Conservation (phyloP, 495 filamentous ascomycete species). For the Elasticomyces elasticus region DNA sequence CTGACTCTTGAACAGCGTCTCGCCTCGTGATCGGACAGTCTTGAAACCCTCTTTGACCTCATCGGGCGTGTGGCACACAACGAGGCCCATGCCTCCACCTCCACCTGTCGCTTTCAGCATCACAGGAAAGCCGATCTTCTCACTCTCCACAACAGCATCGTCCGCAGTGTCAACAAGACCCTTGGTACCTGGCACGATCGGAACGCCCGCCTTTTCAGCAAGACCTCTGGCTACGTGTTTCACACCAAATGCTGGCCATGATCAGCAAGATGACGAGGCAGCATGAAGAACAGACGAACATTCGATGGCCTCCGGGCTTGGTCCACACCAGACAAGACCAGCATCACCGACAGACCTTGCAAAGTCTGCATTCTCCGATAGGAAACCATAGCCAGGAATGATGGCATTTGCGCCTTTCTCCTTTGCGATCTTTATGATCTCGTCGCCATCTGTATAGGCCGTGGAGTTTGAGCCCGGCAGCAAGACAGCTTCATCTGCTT, state of each 20-base stretch:
- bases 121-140: constrained; percentile 43
- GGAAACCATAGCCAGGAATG: constrained; percentile 50
- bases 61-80: constrained; percentile 23
- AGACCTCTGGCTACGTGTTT: constrained; percentile 48
- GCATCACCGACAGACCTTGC: constrained; percentile 37
- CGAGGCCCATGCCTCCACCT: constrained; percentile 49
- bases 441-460: constrained; percentile 41
- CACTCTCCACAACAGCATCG: constrained; percentile 36
- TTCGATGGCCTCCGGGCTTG: constrained; percentile 43
- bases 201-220: constrained; percentile 42
- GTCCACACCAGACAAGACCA: constrained; percentile 48
- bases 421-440: constrained; percentile 42
- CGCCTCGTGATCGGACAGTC: constrained; percentile 24
- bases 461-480: constrained; percentile 38
- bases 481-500: constrained; percentile 43
- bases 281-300: background rate
- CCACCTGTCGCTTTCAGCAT: constrained; percentile 52
- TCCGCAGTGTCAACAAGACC: constrained; percentile 40
- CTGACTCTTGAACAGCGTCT: constrained; percentile 27
- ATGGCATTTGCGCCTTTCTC: constrained; percentile 37
- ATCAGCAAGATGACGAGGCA: background rate
- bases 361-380: constrained; percentile 51
- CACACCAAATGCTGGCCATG: constrained; percentile 37
- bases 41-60: constrained; percentile 27
- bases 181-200: constrained; percentile 44